phyloP scores from a whole-genome alignment of 768 basidiomycete genomes.

The Trametes maxima region DNA sequence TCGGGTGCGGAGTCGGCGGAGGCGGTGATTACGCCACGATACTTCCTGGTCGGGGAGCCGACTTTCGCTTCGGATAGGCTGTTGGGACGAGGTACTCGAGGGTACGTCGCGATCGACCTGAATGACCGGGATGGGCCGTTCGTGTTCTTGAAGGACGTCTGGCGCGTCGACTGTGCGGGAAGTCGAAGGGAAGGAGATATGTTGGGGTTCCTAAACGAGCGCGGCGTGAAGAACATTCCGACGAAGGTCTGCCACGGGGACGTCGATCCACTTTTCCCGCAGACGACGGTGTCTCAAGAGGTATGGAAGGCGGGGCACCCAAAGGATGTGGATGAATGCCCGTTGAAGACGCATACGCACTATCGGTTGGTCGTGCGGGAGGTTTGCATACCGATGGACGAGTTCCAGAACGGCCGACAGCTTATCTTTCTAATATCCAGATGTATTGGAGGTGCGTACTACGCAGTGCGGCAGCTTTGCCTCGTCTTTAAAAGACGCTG shows the following conservation, averaged over 20 bases:
- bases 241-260: slow-evolving; percentile 2
- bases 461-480: not conserved
- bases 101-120: slow-evolving; percentile 17
- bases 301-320: not conserved
- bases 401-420: not conserved
- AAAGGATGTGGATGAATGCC: not conserved
- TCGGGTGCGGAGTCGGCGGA: not conserved
- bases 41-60: slow-evolving; percentile 15
- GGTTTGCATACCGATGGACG: not conserved
- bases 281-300: not conserved
- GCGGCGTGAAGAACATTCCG: not conserved
- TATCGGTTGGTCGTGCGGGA: slow-evolving; percentile 10
- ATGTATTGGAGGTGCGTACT: not conserved
- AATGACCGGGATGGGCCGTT: not conserved
- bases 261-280: not conserved
- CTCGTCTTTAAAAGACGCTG: not conserved
- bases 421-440: not conserved
- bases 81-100: slow-evolving; percentile 12
- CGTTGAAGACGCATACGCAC: slow-evolving; percentile 1
- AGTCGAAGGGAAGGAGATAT: not conserved
- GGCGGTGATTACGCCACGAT: not conserved
- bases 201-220: not conserved
- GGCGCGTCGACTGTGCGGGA: not conserved
- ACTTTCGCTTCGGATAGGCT: not conserved
- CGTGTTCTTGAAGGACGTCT: slow-evolving; percentile 23